Conservation (phyloP, 179 eudicot species). For the Vitellaria paradoxa region DNA sequence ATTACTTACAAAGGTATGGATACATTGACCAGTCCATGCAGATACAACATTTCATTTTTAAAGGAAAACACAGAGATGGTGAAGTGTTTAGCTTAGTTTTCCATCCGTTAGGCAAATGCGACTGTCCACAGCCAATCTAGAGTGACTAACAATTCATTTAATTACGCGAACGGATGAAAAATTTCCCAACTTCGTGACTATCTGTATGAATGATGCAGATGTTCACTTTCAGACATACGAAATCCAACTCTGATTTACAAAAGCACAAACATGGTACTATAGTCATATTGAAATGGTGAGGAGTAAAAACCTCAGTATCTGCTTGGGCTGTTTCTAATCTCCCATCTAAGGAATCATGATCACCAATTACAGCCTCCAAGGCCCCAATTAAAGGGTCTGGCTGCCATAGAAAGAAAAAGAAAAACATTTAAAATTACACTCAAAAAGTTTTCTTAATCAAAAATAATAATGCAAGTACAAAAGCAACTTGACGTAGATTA, state of each 20-base stretch:
- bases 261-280: not conserved
- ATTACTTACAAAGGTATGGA: not conserved
- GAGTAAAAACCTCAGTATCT: slow-evolving; percentile 61
- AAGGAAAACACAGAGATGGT: not conserved
- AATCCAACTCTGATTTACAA: not conserved
- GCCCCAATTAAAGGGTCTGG: slow-evolving; percentile 86
- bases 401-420: slow-evolving; percentile 35
- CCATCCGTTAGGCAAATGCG: not conserved
- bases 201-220: not conserved
- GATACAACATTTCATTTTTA: not conserved
- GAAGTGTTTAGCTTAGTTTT: not conserved
- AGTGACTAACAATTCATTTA: not conserved
- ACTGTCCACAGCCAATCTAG: not conserved
- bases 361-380: slow-evolving; percentile 78
- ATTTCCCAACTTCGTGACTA: not conserved
- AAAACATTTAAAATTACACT: not conserved
- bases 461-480: slow-evolving; percentile 4
- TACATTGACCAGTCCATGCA: not conserved
- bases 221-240: not conserved
- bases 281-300: slow-evolving; percentile 1
- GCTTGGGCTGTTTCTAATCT: slow-evolving; percentile 50
- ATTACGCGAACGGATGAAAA: not conserved
- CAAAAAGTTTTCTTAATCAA: not conserved
- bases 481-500: slow-evolving; percentile 26
- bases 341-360: slow-evolving; percentile 42